Percentiles rank a stretch among this genome's conserved stretches.
phyloP scores from a whole-genome alignment of 2,329 filamentous ascomycete species.

The Cadophora malorum region DNA sequence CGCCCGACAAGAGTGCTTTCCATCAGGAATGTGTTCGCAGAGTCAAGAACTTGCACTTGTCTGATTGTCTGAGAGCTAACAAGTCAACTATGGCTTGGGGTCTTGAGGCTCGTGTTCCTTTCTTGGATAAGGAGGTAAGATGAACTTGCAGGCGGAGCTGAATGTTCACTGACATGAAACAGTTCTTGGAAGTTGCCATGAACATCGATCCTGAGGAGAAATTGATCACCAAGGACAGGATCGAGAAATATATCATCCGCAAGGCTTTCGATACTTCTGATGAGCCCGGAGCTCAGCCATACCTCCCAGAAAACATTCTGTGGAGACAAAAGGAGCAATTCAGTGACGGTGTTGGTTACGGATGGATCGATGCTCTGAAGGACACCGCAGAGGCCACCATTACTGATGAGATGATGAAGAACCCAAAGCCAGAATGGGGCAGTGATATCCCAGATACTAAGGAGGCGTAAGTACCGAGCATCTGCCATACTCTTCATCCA shows the following conservation, averaged over 20 bases:
- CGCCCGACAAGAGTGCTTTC: slow-evolving; percentile 89
- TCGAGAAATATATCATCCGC: slow-evolving; percentile 98
- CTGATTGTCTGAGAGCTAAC: slow-evolving; percentile 98
- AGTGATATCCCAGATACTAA: slow-evolving; percentile 92
- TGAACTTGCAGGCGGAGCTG: background rate
- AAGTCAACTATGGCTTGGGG: slow-evolving; percentile 99
- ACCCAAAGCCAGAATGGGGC: slow-evolving; percentile 97
- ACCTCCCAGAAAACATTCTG: slow-evolving; percentile 94
- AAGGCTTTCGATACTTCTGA: slow-evolving; percentile 96
- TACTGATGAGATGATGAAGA: slow-evolving; percentile 97
- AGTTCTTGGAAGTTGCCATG: slow-evolving; percentile 93
- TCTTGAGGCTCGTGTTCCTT: slow-evolving; percentile 95
- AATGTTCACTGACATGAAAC: slow-evolving; percentile 30
- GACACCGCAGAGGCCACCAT: slow-evolving; percentile 89
- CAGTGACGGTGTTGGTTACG: slow-evolving; percentile 97
- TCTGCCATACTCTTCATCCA: background rate
- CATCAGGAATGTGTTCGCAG: slow-evolving; percentile 93
- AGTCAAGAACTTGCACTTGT: slow-evolving; percentile 93
- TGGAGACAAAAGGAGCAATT: slow-evolving; percentile 99
- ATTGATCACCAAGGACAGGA: slow-evolving; percentile 76
- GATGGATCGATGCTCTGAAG: slow-evolving; percentile 98
- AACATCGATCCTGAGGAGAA: slow-evolving; percentile 93
- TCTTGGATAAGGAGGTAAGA: slow-evolving; percentile 85
- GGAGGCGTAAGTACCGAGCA: slow-evolving; percentile 73
- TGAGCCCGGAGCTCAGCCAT: slow-evolving; percentile 79